A percentile compares a stretch with the other conserved stretches of the same genome.
These are phyloP conservation scores for Penicilliopsis zonata DNA, from an alignment of 495 filamentous ascomycete genomes.

Conservation along the genomic window DNA sequence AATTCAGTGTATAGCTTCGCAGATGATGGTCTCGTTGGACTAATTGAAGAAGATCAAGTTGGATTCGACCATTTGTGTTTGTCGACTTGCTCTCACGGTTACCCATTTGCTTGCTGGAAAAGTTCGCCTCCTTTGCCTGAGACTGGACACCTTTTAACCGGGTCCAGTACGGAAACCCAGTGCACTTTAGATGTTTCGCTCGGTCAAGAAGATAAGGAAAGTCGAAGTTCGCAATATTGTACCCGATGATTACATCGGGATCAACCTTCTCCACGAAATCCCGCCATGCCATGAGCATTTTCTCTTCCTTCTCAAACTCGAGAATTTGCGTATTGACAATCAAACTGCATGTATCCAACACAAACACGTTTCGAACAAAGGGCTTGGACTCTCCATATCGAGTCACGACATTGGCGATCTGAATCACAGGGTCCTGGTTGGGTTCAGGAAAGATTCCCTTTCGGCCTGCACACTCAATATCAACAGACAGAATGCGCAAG, in stretches of 20 bases:
- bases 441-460: constrained; percentile 96
- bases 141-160: constrained; percentile 55
- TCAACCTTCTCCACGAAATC: constrained; percentile 87
- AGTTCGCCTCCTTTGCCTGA: constrained; percentile 60
- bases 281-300: constrained; percentile 82
- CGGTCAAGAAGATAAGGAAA: constrained; percentile 93
- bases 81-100: constrained; percentile 88
- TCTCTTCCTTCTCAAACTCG: constrained; percentile 63
- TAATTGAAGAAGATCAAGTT: constrained; percentile 85
- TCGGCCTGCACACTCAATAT: constrained; percentile 97
- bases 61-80: constrained; percentile 87
- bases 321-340: constrained; percentile 94
- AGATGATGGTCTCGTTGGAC: constrained; percentile 91
- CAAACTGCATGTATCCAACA: constrained; percentile 73
- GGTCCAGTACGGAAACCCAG: constrained; percentile 73
- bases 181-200: constrained; percentile 68
- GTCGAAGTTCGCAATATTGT: constrained; percentile 99
- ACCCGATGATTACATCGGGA: constrained; percentile 95
- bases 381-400: constrained; percentile 91
- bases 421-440: constrained; percentile 85
- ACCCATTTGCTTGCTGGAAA: constrained; percentile 98
- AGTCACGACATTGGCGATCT: constrained; percentile 97
- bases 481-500: constrained; percentile 83
- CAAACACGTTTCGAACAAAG: constrained; percentile 94
- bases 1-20: constrained; percentile 94